Conservation (phyloP, 2,329 filamentous ascomycete species). For the Cordyceps tenuipes region DNA sequence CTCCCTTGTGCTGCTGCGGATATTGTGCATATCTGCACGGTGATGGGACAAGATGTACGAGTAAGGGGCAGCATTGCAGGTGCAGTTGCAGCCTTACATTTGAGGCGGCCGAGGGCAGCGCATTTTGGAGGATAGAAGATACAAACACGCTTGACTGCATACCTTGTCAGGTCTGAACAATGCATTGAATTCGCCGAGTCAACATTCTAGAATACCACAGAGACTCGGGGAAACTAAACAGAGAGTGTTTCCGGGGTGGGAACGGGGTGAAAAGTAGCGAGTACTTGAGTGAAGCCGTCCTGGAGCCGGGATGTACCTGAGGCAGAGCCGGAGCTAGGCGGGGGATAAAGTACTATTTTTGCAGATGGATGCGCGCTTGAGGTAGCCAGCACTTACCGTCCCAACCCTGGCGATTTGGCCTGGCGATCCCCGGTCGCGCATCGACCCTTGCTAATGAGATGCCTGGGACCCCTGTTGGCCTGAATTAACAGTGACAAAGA, state of each 20-base stretch:
- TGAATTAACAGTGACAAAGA: not conserved
- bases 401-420: not conserved
- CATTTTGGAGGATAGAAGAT: too few species aligned
- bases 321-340: too few species aligned
- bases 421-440: not conserved
- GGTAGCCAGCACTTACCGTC: not conserved
- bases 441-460: not conserved
- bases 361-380: not conserved
- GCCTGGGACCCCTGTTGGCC: not conserved
- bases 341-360: not conserved
- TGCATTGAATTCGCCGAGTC: too few species aligned
- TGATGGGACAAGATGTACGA: too few species aligned
- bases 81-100: too few species aligned
- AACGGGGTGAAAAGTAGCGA: not conserved
- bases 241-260: not conserved
- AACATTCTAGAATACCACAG: too few species aligned
- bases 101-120: too few species aligned
- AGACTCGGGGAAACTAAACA: not conserved
- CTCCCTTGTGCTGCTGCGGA: not conserved
- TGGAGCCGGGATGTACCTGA: not conserved
- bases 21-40: too few species aligned
- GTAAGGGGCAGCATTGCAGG: too few species aligned
- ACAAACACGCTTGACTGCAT: too few species aligned
- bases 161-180: too few species aligned
- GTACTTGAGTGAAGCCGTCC: not conserved